phyloP scores from a whole-genome alignment of 2,329 filamentous ascomycete species.

The Talaromyces atroroseus region DNA sequence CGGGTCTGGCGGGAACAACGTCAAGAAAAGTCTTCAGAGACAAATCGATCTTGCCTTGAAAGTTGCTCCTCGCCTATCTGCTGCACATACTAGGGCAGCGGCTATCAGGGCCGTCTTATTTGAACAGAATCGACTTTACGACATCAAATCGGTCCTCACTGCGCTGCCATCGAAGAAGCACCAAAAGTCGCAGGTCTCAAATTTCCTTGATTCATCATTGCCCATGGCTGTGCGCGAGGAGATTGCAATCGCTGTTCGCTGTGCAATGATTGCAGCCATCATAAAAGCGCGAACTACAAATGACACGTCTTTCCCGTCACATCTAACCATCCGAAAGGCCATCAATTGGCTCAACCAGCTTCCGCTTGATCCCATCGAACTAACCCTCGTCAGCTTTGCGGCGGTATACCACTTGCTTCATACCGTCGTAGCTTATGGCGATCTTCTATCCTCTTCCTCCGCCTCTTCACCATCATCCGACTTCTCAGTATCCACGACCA shows the following conservation, averaged over 20 bases:
- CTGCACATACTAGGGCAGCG: slow-evolving; percentile 56
- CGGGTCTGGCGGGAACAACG: slow-evolving; percentile 41
- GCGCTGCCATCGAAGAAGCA: slow-evolving; percentile 43
- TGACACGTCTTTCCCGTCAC: slow-evolving; percentile 28
- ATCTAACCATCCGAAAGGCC: slow-evolving; percentile 36
- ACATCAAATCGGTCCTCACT: slow-evolving; percentile 50
- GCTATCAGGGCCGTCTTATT: slow-evolving; percentile 56
- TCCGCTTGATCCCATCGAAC: slow-evolving; percentile 38
- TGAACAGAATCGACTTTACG: slow-evolving; percentile 46
- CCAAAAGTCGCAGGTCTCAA: slow-evolving; percentile 27
- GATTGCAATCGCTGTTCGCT: slow-evolving; percentile 52
- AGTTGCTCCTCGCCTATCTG: slow-evolving; percentile 72
- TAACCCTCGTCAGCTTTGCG: slow-evolving; percentile 38
- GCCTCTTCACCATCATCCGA: slow-evolving; percentile 15
- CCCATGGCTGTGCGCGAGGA: slow-evolving; percentile 47
- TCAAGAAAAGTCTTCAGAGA: slow-evolving; percentile 38
- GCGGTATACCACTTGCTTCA: slow-evolving; percentile 39
- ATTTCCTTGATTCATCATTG: slow-evolving; percentile 51
- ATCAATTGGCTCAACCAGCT: slow-evolving; percentile 39
- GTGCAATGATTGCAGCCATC: slow-evolving; percentile 55
- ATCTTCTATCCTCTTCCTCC: slow-evolving; percentile 26
- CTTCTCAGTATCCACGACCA: slow-evolving; percentile 5
- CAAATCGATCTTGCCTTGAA: slow-evolving; percentile 65
- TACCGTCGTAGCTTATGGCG: slow-evolving; percentile 35
- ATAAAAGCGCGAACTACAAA: slow-evolving; percentile 34